These are phyloP conservation scores for Theobroma grandiflorum DNA, from an alignment of 441 rosid genomes.

Conservation along the genomic window DNA sequence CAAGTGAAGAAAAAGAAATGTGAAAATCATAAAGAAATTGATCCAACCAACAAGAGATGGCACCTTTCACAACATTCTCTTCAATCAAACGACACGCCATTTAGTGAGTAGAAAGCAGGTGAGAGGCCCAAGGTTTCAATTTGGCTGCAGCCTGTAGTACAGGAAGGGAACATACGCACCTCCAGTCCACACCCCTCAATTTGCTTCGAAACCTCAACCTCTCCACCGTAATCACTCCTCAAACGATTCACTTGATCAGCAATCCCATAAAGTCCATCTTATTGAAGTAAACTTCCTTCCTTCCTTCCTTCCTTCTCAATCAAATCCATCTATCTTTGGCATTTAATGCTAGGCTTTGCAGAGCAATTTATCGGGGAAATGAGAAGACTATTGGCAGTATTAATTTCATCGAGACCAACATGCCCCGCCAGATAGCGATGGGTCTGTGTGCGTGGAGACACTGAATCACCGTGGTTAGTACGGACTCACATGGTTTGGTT, in stretches of 20 bases:
- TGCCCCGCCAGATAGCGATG: constrained; percentile 47
- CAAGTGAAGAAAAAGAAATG: neutral
- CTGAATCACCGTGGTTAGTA: constrained; percentile 18
- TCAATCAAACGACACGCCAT: neutral
- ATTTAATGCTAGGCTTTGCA: neutral
- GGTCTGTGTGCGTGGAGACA: constrained; percentile 33
- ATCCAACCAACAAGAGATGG: constrained; percentile 6
- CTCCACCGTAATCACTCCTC: too few species aligned
- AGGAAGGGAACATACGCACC: constrained; percentile 47
- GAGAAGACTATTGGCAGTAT: neutral
- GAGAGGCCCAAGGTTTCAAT: constrained; percentile 31
- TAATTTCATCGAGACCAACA: constrained; percentile 43
- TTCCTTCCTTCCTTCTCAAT: too few species aligned
- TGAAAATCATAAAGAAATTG: neutral
- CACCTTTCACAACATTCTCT: constrained; percentile 42
- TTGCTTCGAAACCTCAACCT: constrained; percentile 26
- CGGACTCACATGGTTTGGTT: constrained; percentile 55
- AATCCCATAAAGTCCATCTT: too few species aligned
- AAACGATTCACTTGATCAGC: too few species aligned
- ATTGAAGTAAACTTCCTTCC: too few species aligned
- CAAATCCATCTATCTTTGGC: neutral
- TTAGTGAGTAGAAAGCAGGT: neutral
- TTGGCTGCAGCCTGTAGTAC: constrained; percentile 31
- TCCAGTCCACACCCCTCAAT: constrained; percentile 1
- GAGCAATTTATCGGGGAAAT: neutral